A percentile compares a stretch with the other conserved stretches of the same genome.
Evolutionary conservation across 2,329 filamentous ascomycete genomes (phyloP).

Genomic region (Aureobasidium sp.): DNA sequence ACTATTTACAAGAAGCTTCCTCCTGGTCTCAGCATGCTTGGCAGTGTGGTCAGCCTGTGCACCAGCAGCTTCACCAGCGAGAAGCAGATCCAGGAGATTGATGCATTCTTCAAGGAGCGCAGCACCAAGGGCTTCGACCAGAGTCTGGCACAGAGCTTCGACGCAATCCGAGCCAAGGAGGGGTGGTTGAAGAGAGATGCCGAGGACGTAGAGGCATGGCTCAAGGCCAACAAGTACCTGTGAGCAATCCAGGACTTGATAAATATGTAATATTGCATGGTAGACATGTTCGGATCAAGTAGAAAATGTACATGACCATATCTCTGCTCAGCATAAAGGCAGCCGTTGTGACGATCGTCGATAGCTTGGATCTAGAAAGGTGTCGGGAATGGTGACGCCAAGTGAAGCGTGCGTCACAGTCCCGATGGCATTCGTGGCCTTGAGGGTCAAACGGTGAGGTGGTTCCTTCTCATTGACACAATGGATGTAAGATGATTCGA

Average conservation of each 20-base stretch:
- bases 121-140: constrained; percentile 85
- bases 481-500: constrained; percentile 3
- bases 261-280: not conserved
- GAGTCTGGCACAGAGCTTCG: constrained; percentile 80
- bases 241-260: constrained; percentile 17
- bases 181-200: constrained; percentile 72
- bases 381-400: not conserved
- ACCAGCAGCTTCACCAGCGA: constrained; percentile 72
- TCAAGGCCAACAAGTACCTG: constrained; percentile 59
- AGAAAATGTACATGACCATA: not conserved
- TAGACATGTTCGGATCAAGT: not conserved
- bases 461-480: not conserved
- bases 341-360: not conserved
- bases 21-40: constrained; percentile 79
- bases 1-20: constrained; percentile 72
- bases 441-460: not conserved
- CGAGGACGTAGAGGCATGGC: constrained; percentile 67
- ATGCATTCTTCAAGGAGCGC: constrained; percentile 73
- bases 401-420: constrained; percentile 4
- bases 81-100: constrained; percentile 67
- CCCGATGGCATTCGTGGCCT: constrained; percentile 2
- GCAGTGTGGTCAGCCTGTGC: constrained; percentile 73
- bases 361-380: not conserved
- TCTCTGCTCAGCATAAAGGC: not conserved
- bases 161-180: constrained; percentile 77